Conservation (phyloP, 768 basidiomycete genomes). For the Mycena olivaceomarginata region DNA sequence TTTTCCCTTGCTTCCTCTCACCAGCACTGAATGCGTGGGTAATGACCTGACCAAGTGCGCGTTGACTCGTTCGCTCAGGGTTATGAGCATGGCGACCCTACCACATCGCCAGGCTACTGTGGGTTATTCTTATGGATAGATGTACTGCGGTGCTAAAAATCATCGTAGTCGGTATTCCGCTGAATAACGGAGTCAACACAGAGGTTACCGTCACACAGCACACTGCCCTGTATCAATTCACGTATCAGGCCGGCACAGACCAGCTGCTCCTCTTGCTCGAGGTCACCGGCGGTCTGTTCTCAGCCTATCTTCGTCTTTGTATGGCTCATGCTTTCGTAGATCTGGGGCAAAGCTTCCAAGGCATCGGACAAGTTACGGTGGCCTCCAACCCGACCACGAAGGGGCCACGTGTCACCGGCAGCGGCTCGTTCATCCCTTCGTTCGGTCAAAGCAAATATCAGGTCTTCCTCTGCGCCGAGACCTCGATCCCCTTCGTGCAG, state of each 20-base stretch:
- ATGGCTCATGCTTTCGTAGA: not conserved
- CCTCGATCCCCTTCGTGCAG: constrained; percentile 23
- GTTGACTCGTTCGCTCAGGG: constrained; percentile 7
- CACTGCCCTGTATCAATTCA: constrained; percentile 64
- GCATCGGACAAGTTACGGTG: constrained; percentile 24
- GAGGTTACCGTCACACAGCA: constrained; percentile 68
- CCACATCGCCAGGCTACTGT: constrained; percentile 43
- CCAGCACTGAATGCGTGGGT: constrained; percentile 20
- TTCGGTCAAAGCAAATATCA: constrained; percentile 39
- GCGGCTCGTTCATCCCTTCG: constrained; percentile 28
- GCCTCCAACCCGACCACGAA: constrained; percentile 24
- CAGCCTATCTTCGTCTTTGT: not conserved
- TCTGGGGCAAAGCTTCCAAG: constrained; percentile 35
- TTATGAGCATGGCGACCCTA: constrained; percentile 36
- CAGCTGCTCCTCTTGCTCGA: constrained; percentile 47
- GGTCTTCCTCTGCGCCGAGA: constrained; percentile 39
- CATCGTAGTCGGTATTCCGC: constrained; percentile 44
- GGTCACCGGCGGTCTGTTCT: constrained; percentile 31
- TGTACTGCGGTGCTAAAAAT: not conserved
- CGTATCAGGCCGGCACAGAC: constrained; percentile 61
- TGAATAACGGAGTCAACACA: constrained; percentile 64
- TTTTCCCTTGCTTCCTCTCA: constrained; percentile 35
- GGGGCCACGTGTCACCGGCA: constrained; percentile 39
- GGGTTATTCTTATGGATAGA: not conserved
- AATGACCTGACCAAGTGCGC: constrained; percentile 39